These are phyloP conservation scores for Plenodomus tracheiphilus DNA, from an alignment of 2,329 filamentous ascomycete genomes.

Conservation along the genomic window DNA sequence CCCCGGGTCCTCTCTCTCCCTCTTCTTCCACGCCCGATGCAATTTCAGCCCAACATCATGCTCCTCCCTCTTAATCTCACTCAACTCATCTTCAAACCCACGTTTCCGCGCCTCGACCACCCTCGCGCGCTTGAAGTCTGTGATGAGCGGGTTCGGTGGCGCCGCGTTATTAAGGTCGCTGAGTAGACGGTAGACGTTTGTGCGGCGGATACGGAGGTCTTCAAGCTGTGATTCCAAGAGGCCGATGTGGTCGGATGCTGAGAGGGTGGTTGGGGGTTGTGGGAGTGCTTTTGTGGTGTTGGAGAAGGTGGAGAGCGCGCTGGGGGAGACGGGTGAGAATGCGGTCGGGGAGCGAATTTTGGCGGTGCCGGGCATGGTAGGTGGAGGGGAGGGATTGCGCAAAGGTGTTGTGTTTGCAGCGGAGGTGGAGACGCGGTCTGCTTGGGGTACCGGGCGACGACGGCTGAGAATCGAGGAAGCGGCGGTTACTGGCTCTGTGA, in stretches of 20 bases:
- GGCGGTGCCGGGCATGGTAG: conserved; percentile 19
- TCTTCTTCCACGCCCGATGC: conserved; percentile 45
- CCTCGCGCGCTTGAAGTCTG: conserved; percentile 40
- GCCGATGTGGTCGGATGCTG: conserved; percentile 41
- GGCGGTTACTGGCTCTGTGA: conserved; percentile 30
- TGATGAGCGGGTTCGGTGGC: conserved; percentile 44
- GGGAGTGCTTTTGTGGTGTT: conserved; percentile 44
- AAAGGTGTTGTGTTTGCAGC: background rate
- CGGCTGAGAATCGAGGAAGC: conserved; percentile 37
- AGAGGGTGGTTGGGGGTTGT: conserved; percentile 39
- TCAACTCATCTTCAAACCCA: conserved; percentile 43
- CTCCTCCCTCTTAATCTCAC: conserved; percentile 42
- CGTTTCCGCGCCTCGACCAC: conserved; percentile 41
- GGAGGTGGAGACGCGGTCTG: conserved; percentile 22
- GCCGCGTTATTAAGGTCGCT: conserved; percentile 40
- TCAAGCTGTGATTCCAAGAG: conserved; percentile 45
- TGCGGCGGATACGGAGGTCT: conserved; percentile 42
- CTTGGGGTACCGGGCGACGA: conserved; percentile 34
- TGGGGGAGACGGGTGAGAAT: conserved; percentile 8
- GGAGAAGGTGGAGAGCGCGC: conserved; percentile 31
- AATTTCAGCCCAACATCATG: conserved; percentile 47
- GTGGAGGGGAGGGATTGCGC: conserved; percentile 32
- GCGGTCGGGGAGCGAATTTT: conserved; percentile 8
- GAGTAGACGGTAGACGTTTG: conserved; percentile 43
- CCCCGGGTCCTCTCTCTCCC: conserved; percentile 43